Evolutionary conservation across 768 basidiomycete species (phyloP), one percentile per base, ranked within the genome.

Genomic region (Aureoboletus auriporus): DNA sequence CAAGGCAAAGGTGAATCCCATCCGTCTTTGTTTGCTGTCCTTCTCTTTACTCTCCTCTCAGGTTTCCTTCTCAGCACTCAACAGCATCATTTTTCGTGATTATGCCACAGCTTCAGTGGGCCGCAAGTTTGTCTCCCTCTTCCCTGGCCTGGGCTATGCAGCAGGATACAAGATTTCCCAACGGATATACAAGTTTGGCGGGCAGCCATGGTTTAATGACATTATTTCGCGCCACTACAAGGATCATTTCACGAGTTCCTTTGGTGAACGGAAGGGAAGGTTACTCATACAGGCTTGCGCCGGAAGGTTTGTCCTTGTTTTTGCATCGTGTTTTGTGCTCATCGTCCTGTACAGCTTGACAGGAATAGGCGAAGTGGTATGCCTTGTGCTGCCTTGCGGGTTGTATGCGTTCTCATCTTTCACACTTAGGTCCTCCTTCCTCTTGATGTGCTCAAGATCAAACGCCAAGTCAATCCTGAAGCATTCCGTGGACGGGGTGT

Each of bases 171-270:
- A 98, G 69, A 72, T 97, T 62, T 71, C 91, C 0, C 93, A 97
- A 70, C 82, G 93, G 44, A 79, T 92, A 60, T 95, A 94, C 83
- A 99, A 96, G 72, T 99, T 98, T 61, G 95, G 95, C 53, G 95
- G 95, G 6, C 95, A 99, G 71, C 95, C 95, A 12, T 98, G 84
- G 79, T 96, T 97, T 71, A 88, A 93, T 71, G 96, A 98, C 71
- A 59, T 94, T 64, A 84, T 99, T 68, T 77, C 77, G 55, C 80
- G 78, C 60, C 76, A 93, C 70, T 91, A 86, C 75, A 89, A 88
- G 68, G 73, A 77, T n/a, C 62, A 74, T 45, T 96, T 95, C 72
- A 87, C 82, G 46, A 84, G 80, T 61, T 70, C 78, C 1, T 95
- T 98, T 66, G 95, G 95, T 8, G 93, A 95, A 70, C 84, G 93